These are phyloP conservation scores for Mallotus nudiflorus DNA, from an alignment of 345 rosid genomes.

Conservation along the genomic window DNA sequence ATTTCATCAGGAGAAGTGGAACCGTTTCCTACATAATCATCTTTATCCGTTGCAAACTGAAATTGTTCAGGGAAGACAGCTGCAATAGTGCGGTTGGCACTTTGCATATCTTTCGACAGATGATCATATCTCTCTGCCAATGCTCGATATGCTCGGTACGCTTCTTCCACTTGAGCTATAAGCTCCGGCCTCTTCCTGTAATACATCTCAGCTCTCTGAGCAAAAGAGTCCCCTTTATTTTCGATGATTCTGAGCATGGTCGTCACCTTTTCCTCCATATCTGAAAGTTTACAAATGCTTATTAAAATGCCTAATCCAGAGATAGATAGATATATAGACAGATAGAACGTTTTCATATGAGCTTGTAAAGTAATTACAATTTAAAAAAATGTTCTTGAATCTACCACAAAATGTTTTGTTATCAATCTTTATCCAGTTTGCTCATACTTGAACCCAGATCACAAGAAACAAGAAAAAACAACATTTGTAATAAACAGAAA, in stretches of 20 bases:
- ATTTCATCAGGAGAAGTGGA: slow-evolving; percentile 20
- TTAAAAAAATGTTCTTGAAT: too few species aligned
- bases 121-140: slow-evolving; percentile 74
- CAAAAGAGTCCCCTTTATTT: slow-evolving; percentile 73
- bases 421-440: too few species aligned
- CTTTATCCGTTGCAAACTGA: slow-evolving; percentile 46
- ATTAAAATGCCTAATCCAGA: neutral
- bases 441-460: too few species aligned
- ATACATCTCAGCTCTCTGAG: slow-evolving; percentile 74
- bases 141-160: slow-evolving; percentile 64
- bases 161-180: slow-evolving; percentile 58
- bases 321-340: too few species aligned
- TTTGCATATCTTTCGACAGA: slow-evolving; percentile 70
- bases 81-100: slow-evolving; percentile 77
- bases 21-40: slow-evolving; percentile 29
- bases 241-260: slow-evolving; percentile 61
- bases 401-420: too few species aligned
- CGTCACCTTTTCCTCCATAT: slow-evolving; percentile 68
- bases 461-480: too few species aligned
- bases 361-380: too few species aligned
- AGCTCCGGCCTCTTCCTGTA: slow-evolving; percentile 76
- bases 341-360: too few species aligned
- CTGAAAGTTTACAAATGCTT: slow-evolving; percentile 35
- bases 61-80: slow-evolving; percentile 70
- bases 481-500: neutral